Base-by-base conservation (phyloP, 2,329 filamentous ascomycete species). In the Thelonectria blattea region DNA sequence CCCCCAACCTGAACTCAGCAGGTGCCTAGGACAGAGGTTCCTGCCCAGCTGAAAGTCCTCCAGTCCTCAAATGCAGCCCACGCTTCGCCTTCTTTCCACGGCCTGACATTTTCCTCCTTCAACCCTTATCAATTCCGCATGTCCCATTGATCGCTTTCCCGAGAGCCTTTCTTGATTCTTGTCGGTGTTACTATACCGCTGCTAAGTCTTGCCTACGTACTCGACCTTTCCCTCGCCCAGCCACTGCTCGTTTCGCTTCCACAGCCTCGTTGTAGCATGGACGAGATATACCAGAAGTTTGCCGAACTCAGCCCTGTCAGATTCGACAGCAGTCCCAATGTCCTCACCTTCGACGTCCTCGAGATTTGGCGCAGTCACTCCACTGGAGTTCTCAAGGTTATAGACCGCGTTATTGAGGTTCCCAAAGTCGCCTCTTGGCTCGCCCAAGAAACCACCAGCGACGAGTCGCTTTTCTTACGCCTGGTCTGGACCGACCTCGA, bases 211-310 rank as follows among this genome's bases (percentile, higher is more conserved):
- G 27, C 27, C 27, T 30, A 24, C 27, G 5, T 30, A 24, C 22
- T 24, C 34, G 11, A 8, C 34, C 8, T 15, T 37, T 14, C 34
- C 12, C 34, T 14, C 34, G 34, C 34, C 34, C 10, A 37, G 15
- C 34, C 15, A 8, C 34, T 7, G 3, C 7, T 37, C 15, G 11
- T 15, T 5, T 15, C 34, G 34, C 34, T 14, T 11, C 46, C 39
- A 55, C 56, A 51, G 43, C 58, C 52, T 20, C 46, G 24, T 46
- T 27, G 18, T 20, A 24, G 4, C 20, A 75, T 75, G 73, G 73
- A 75, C 24, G 72, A 74, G 27, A 71, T 75, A 55, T 75, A 73
- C 51, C 60, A 68, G 7, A 74, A 73, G 47, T 68, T 75, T 46
- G 63, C 67, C 47, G 61, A 60, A 11, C 66, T 72, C 52, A 71